These are phyloP conservation scores for Liquidambar formosana DNA, from an alignment of 164 flowering plant genomes.

Conservation along the genomic window DNA sequence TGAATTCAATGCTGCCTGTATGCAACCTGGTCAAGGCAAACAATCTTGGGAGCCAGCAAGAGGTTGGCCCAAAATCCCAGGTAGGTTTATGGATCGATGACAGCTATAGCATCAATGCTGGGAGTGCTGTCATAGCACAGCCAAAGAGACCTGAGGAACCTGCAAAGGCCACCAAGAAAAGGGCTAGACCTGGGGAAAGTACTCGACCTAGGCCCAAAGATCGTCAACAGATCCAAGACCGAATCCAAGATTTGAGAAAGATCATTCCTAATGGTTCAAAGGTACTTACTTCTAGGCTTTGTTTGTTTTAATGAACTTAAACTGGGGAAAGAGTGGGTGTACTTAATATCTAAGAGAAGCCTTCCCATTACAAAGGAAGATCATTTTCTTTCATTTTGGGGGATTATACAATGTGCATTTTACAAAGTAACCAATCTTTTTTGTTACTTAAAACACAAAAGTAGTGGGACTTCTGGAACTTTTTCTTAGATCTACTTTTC, in stretches of 20 bases:
- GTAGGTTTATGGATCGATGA: constrained; percentile 61
- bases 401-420: no score
- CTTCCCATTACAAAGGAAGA: no score
- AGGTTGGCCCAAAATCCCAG: constrained; percentile 41
- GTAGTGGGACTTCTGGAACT: background rate
- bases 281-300: constrained; percentile 40
- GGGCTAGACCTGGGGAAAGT: constrained; percentile 84
- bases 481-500: background rate
- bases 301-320: background rate
- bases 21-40: constrained; percentile 20
- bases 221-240: constrained; percentile 83
- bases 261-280: constrained; percentile 78
- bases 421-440: no score
- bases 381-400: no score
- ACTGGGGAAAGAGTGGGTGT: background rate
- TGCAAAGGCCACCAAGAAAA: constrained; percentile 53
- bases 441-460: background rate
- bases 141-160: constrained; percentile 47
- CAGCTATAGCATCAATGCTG: constrained; percentile 46
- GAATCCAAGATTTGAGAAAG: constrained; percentile 70
- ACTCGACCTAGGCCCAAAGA: constrained; percentile 86
- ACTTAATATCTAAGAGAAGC: background rate
- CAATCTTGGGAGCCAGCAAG: constrained; percentile 29
- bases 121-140: constrained; percentile 25
- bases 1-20: constrained; percentile 20